phyloP scores from a whole-genome alignment of 2,329 filamentous ascomycete genomes.

The Fusarium torulosum region DNA sequence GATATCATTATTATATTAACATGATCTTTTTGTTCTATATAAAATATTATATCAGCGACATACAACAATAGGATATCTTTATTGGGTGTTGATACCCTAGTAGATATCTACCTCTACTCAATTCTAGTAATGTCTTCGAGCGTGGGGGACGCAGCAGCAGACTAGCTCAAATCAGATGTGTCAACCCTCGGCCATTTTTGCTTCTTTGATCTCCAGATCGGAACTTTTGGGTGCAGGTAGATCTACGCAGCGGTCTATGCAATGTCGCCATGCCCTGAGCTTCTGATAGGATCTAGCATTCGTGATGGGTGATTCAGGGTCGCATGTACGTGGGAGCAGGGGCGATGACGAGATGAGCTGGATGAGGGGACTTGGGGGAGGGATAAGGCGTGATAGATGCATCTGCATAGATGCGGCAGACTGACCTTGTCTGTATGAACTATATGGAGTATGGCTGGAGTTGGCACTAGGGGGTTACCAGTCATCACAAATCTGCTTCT shows the following conservation, averaged over 20 bases:
- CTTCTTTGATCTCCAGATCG: constrained; percentile 10
- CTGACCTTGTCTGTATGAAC: background rate
- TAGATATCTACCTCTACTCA: too few species aligned
- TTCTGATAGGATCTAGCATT: constrained; percentile 30
- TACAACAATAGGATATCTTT: background rate
- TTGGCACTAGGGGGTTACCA: background rate
- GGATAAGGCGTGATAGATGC: constrained; percentile 25
- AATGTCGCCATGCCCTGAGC: constrained; percentile 24
- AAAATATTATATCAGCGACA: too few species aligned
- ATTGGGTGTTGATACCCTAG: background rate
- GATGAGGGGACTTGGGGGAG: constrained; percentile 11
- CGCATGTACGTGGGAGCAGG: constrained; percentile 26
- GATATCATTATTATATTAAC: background rate
- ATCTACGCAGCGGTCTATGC: constrained; percentile 24
- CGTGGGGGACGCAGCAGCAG: constrained; percentile 1
- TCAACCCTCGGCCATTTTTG: constrained; percentile 5
- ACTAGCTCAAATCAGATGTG: background rate
- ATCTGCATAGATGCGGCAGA: background rate
- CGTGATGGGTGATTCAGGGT: constrained; percentile 9
- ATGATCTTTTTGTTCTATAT: background rate
- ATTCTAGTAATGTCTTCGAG: background rate
- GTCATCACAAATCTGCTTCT: background rate
- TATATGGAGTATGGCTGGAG: background rate
- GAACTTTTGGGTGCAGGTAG: constrained; percentile 21
- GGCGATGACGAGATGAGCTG: constrained; percentile 40